Base-by-base conservation (phyloP, 164 flowering plant species). In the Tetrastigma voinierianum region DNA sequence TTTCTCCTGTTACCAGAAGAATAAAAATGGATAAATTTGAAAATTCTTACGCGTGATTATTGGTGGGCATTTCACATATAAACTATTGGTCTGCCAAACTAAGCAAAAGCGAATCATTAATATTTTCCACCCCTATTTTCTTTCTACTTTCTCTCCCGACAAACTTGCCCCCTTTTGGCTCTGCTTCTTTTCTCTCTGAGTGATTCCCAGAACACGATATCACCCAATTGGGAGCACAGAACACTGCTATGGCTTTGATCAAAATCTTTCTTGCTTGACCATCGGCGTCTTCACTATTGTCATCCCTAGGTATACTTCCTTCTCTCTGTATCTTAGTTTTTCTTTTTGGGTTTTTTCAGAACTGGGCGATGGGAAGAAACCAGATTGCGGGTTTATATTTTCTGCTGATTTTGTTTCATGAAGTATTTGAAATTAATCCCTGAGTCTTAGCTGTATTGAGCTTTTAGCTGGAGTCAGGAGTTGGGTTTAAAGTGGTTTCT, bases 191-290 rank as follows among this genome's bases (percentile, higher is more conserved):
- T n/a, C n/a, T 49, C 15, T 11, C 52, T 49, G n/a, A 14, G 52
- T n/a, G 14, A 49, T 49, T 49, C n/a, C 52, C 6, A 17, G 52
- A 32, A 32, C 40, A 46, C 9, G 24, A 79, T 71, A n/a, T n/a
- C n/a, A 76, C 67, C 80, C 24, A 77, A 83, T 64, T 83, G 86
- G 86, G 84, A 80, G 72, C 75, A 80, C 18, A 80, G 69, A 76
- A 55, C n/a, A 66, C 14, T 83, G 86, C 57, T 83, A 84, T 66
- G 57, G 80, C 19, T 72, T 61, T 44, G 84, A 83, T 25, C 86
- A 83, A 62, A 57, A 68, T 51, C 24, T 83, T 83, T 43, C 32
- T 83, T 10, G 63, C 51, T n/a, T n/a, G 12, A 69, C 78, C 2
- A 51, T 79, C 19, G 80, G 68, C 21, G 77, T 80, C 75, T 83